These are phyloP conservation scores for Yamadazyma insecticola DNA, from an alignment of 805 yeast species.

Conservation along the genomic window DNA sequence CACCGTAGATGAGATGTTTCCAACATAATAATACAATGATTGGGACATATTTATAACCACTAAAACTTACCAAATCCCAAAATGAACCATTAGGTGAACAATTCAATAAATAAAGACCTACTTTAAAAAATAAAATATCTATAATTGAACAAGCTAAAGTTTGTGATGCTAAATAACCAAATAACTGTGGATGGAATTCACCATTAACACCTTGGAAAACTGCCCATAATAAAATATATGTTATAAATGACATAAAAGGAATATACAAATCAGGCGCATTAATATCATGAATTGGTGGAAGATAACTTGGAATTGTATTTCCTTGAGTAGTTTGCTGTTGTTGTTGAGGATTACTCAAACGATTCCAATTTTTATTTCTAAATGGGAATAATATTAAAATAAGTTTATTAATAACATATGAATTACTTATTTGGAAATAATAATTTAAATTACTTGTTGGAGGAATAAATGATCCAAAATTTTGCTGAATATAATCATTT, in stretches of 20 bases:
- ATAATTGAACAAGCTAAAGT: slow-evolving; percentile 76
- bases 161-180: slow-evolving; percentile 83
- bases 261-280: slow-evolving; percentile 97
- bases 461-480: slow-evolving; percentile 50
- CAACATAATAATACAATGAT: slow-evolving; percentile 53
- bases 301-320: slow-evolving; percentile 30
- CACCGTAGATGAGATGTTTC: slow-evolving; percentile 40
- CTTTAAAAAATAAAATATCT: slow-evolving; percentile 71
- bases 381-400: slow-evolving; percentile 79
- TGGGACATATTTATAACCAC: slow-evolving; percentile 93
- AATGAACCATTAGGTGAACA: slow-evolving; percentile 56
- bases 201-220: slow-evolving; percentile 82
- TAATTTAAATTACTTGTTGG: slow-evolving; percentile 60
- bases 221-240: slow-evolving; percentile 82
- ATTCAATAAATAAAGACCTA: slow-evolving; percentile 77
- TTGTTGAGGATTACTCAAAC: slow-evolving; percentile 33
- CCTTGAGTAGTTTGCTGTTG: slow-evolving; percentile 12
- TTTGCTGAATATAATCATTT: slow-evolving; percentile 72
- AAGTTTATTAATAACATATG: slow-evolving; percentile 75
- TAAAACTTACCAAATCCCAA: slow-evolving; percentile 82
- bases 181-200: slow-evolving; percentile 86
- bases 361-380: slow-evolving; percentile 76
- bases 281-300: slow-evolving; percentile 78
- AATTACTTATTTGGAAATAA: slow-evolving; percentile 88
- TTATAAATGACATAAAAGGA: slow-evolving; percentile 88